Evolutionary conservation across 352 stramenopile species (phyloP).

Genomic region (Thraustochytrium sp.): DNA sequence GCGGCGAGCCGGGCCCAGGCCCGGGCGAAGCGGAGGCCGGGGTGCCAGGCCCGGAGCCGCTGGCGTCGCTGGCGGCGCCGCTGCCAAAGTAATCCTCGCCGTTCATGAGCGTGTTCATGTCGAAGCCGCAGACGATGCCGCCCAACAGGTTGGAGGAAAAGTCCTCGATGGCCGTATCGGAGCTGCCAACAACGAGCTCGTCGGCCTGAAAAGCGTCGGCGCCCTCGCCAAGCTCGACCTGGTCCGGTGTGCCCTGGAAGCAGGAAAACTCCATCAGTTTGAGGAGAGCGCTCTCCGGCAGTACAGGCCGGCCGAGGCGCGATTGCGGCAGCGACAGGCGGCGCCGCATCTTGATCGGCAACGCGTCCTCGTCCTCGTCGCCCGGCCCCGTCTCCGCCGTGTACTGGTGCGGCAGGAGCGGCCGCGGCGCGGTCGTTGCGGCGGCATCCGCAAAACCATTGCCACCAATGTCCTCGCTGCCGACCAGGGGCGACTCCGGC

Average conservation of each 20-base stretch:
- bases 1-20: too few relatives aligned
- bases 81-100: too few relatives aligned
- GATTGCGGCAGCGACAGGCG: background rate
- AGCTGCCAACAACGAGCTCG: background rate
- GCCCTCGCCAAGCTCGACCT: background rate
- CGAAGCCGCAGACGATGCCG: constrained; percentile 22
- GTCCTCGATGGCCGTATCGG: constrained; percentile 1
- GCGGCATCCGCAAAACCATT: too few relatives aligned
- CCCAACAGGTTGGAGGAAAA: constrained; percentile 35
- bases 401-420: too few relatives aligned
- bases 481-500: background rate
- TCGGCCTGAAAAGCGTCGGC: background rate
- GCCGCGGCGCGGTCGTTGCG: too few relatives aligned
- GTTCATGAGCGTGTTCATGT: constrained; percentile 7
- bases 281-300: constrained; percentile 4
- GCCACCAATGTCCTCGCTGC: too few relatives aligned
- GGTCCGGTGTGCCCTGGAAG: background rate
- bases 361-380: background rate
- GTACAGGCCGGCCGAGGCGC: background rate
- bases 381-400: background rate
- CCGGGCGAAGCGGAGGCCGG: too few relatives aligned
- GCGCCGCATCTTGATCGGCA: background rate
- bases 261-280: constrained; percentile 29
- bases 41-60: too few relatives aligned
- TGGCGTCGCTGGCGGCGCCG: too few relatives aligned